Percentiles rank a stretch among this genome's conserved stretches.
These are phyloP conservation scores for Fusarium praegraminearum DNA, from an alignment of 2,329 filamentous ascomycete genomes.

Conservation along the genomic window DNA sequence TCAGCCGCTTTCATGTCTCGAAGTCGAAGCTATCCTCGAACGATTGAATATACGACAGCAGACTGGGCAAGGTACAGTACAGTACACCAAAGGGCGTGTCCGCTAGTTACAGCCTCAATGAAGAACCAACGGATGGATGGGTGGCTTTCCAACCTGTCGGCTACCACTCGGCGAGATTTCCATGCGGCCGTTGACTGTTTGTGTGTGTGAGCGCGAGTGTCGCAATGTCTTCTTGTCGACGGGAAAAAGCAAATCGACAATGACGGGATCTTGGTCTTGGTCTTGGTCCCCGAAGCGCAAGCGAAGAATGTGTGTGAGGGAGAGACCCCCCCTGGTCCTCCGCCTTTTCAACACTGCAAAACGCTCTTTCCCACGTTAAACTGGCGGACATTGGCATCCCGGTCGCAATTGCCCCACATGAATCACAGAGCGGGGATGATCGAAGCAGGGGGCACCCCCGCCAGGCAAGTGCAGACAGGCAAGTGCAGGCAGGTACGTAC, in stretches of 20 bases:
- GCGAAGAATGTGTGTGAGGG: neutral
- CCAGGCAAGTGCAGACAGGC: neutral
- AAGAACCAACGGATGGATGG: neutral
- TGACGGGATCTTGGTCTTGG: conserved; percentile 10
- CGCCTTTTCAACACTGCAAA: conserved; percentile 47
- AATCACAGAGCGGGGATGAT: conserved; percentile 34
- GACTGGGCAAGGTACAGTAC: neutral
- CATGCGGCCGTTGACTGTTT: conserved; percentile 25
- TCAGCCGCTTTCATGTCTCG: conserved; percentile 3
- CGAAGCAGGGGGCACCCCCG: conserved; percentile 26
- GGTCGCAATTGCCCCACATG: conserved; percentile 20
- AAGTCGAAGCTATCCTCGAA: conserved; percentile 2
- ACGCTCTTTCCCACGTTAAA: conserved; percentile 42
- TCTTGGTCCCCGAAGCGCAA: neutral
- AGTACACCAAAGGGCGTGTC: conserved; percentile 10
- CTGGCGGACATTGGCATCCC: conserved; percentile 42
- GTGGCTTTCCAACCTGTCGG: conserved; percentile 35
- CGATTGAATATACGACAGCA: neutral
- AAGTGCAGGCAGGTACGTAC: neutral
- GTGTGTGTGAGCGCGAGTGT: conserved; percentile 10
- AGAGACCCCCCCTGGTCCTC: conserved; percentile 32
- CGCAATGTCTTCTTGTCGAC: conserved; percentile 9
- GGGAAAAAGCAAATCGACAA: neutral
- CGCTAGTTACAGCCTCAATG: conserved; percentile 33
- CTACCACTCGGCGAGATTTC: conserved; percentile 42